Evolutionary conservation across 2,329 filamentous ascomycete genomes (phyloP), one percentile per base, ranked within the genome.

Genomic region (Hyphodiscus sp.): DNA sequence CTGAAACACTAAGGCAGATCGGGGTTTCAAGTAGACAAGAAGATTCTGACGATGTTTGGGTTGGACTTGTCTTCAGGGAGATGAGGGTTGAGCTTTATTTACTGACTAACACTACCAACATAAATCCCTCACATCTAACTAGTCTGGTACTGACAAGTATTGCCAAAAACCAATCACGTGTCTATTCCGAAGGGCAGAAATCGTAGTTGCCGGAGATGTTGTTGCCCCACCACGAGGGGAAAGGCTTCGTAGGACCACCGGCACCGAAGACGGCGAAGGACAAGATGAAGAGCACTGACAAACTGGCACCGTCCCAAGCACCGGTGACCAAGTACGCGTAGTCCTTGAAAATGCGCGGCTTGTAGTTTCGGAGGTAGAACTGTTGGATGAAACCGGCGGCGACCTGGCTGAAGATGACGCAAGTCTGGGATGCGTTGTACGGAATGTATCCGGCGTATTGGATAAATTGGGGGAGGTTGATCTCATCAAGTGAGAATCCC

Each of bases 361-460:
- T 59, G 26, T 66, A 66, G 43, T 67, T 65, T 18, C 73, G 64
- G 18, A 75, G 67, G 49, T 68, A 75, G 46, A 68, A 67, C 53
- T 75, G 73, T 2, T 71, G 63, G 20, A 70, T 55, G 57, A 76
- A 72, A 20, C 76, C 76, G 20, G 76, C 54, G 1, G 73, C 63
- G 48, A 74, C 7, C 62, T 73, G 71, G 61, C 73, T 78, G 52
- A 77, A 65, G 47, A 81, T 65, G 26, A 81, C 75, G 55, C 78
- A 81, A 1, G 79, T 81, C 63, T 81, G 79, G 0, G 73, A 76
- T 44, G 70, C 66, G 63, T 80, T 79, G 67, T 79, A 80, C 0
- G 78, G 77, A 50, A 81, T 76, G 51, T 70, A 80, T 15, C 77
- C 78, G 9, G 76, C 74, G 51, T 73, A 80, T 58, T 79, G 76